Conservation (phyloP, 257 asterid species). For the Galeopsis tetrahit region DNA sequence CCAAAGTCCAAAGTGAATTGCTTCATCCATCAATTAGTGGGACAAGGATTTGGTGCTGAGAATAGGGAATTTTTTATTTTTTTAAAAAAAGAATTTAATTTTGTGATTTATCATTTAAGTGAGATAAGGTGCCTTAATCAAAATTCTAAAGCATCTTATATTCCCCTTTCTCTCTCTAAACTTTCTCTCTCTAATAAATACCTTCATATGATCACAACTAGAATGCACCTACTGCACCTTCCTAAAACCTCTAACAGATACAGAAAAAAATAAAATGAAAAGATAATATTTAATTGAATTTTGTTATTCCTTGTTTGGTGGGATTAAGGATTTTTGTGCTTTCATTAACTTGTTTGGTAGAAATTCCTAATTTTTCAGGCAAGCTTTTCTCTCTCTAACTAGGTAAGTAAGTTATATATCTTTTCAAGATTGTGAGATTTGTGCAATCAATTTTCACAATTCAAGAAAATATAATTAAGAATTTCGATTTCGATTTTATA, state of each 20-base stretch:
- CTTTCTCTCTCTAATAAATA: slow-evolving; percentile 3
- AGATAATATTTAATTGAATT: not conserved
- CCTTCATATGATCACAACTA: slow-evolving; percentile 6
- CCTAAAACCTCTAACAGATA: not conserved
- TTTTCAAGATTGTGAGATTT: not conserved
- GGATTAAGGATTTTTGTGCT: slow-evolving; percentile 27
- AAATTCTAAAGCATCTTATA: slow-evolving; percentile 38
- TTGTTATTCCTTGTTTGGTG: slow-evolving; percentile 27
- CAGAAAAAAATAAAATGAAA: not conserved
- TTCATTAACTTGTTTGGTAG: slow-evolving; percentile 33
- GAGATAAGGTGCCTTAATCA: slow-evolving; percentile 48
- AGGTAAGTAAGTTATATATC: not conserved
- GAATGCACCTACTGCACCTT: not conserved
- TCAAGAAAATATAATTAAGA: slow-evolving; percentile 1
- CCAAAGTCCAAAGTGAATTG: slow-evolving; percentile 26
- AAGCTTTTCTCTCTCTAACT: slow-evolving; percentile 11
- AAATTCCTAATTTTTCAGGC: slow-evolving; percentile 33
- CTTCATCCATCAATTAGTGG: slow-evolving; percentile 39
- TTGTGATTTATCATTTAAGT: slow-evolving; percentile 29
- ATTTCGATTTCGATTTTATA: slow-evolving; percentile 28
- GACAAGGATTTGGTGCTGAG: slow-evolving; percentile 45
- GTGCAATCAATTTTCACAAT: not conserved
- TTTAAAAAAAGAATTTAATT: slow-evolving; percentile 32
- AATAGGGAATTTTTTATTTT: slow-evolving; percentile 30
- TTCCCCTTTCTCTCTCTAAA: slow-evolving; percentile 4